Conservation (phyloP, 805 yeast species). For the Lipomyces sp. region DNA sequence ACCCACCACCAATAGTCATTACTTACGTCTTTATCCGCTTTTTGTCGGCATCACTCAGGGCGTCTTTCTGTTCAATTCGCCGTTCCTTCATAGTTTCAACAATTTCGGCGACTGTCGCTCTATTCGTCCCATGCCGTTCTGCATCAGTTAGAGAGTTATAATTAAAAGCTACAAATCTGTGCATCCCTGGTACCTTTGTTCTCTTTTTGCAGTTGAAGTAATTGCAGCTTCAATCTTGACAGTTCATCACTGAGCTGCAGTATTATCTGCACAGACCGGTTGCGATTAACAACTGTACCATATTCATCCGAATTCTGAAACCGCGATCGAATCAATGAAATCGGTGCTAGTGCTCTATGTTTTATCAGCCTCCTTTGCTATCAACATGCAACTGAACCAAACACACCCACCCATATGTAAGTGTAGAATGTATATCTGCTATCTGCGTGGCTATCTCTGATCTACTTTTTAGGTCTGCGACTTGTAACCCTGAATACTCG, state of each 20-base stretch:
- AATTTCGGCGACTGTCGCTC: background rate
- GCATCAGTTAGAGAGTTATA: background rate
- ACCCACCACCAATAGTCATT: background rate
- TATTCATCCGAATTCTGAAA: background rate
- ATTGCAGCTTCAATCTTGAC: conserved; percentile 6
- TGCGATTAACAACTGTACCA: conserved; percentile 2
- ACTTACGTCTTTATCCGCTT: conserved; percentile 5
- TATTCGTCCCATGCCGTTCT: conserved; percentile 2
- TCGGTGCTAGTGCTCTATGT: background rate
- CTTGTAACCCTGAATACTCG: background rate
- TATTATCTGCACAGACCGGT: conserved; percentile 8
- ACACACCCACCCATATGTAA: background rate
- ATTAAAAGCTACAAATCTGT: background rate
- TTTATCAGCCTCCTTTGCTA: background rate
- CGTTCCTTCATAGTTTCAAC: background rate
- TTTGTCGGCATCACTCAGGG: conserved; percentile 2
- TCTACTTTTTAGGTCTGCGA: background rate
- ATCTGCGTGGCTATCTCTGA: background rate
- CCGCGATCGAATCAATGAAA: background rate
- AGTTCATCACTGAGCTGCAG: conserved; percentile 11
- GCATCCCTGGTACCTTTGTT: conserved; percentile 6
- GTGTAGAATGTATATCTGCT: conserved; percentile 5
- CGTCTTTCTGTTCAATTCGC: background rate
- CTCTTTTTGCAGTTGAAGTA: conserved; percentile 5
- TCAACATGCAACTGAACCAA: background rate